Conservation (phyloP, 2,329 filamentous ascomycete species). For the Blastomyces gilchristii region DNA sequence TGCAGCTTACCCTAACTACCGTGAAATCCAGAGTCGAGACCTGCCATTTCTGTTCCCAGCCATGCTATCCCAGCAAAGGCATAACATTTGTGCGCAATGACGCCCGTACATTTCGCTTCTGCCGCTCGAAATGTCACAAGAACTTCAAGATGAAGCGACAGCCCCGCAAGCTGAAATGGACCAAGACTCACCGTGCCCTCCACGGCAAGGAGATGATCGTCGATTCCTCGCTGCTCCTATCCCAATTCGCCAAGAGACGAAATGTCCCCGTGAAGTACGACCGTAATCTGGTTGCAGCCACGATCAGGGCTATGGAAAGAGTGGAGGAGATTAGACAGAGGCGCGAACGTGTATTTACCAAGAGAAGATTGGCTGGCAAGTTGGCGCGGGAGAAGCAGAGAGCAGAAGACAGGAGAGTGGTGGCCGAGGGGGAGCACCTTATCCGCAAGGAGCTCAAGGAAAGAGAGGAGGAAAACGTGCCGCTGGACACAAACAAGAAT, state of each 20-base stretch:
- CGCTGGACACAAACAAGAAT: slow-evolving; percentile 30
- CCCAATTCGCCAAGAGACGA: slow-evolving; percentile 77
- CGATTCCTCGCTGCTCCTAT: slow-evolving; percentile 65
- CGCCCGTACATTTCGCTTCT: slow-evolving; percentile 57
- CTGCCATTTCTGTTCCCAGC: slow-evolving; percentile 62
- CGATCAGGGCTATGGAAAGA: slow-evolving; percentile 83
- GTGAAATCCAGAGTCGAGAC: slow-evolving; percentile 42
- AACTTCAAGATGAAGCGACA: slow-evolving; percentile 98
- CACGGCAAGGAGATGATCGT: slow-evolving; percentile 85
- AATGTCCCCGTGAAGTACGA: slow-evolving; percentile 95
- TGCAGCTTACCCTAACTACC: neutral
- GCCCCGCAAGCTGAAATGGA: slow-evolving; percentile 94
- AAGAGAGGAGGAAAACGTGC: slow-evolving; percentile 40
- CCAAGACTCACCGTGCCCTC: slow-evolving; percentile 78
- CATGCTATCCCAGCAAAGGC: slow-evolving; percentile 54
- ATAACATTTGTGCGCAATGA: slow-evolving; percentile 61
- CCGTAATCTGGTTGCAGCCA: slow-evolving; percentile 77
- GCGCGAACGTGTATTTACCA: slow-evolving; percentile 87
- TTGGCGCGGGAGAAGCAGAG: slow-evolving; percentile 60
- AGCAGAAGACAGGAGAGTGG: slow-evolving; percentile 72
- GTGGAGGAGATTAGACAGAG: slow-evolving; percentile 73
- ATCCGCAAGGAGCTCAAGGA: slow-evolving; percentile 59
- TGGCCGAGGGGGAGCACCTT: slow-evolving; percentile 85
- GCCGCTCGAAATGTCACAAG: slow-evolving; percentile 58
- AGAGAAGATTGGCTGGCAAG: slow-evolving; percentile 85